A percentile compares a stretch with the other conserved stretches of the same genome.
Evolutionary conservation across 169 alveolate species (phyloP).

Genomic region (Eimeria nieschulzi): DNA sequence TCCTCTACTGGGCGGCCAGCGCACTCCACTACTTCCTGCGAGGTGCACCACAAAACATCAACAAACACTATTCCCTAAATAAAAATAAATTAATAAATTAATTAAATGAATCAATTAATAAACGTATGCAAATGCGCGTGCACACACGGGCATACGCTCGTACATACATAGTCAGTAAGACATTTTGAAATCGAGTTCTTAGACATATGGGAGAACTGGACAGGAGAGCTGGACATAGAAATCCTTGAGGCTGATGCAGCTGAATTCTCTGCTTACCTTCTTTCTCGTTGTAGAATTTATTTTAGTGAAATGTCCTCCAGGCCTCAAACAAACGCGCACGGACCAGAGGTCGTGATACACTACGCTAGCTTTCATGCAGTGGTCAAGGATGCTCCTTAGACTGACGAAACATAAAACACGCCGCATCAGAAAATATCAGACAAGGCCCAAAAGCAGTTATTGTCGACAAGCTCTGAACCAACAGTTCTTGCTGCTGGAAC

Average conservation of each 20-base stretch:
- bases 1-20: constrained; percentile 55
- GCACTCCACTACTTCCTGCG: constrained; percentile 74
- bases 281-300: constrained; percentile 81
- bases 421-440: background rate
- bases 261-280: constrained; percentile 72
- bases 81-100: too few species aligned
- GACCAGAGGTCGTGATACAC: constrained; percentile 93
- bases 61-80: background rate
- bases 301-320: constrained; percentile 88
- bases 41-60: constrained; percentile 5
- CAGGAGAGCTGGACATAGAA: background rate
- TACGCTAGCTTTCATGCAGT: constrained; percentile 83
- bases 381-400: constrained; percentile 82
- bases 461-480: background rate
- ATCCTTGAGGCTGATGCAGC: background rate
- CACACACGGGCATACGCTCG: background rate
- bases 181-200: too few species aligned
- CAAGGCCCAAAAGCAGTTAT: background rate
- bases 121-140: background rate
- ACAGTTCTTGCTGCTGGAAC: too few species aligned
- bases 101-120: too few species aligned
- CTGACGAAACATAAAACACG: background rate
- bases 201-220: background rate
- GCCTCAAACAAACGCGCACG: constrained; percentile 85
- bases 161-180: too few species aligned